Evolutionary conservation across 179 eudicot species (phyloP).

Genomic region (Heliamphora pulchella): DNA sequence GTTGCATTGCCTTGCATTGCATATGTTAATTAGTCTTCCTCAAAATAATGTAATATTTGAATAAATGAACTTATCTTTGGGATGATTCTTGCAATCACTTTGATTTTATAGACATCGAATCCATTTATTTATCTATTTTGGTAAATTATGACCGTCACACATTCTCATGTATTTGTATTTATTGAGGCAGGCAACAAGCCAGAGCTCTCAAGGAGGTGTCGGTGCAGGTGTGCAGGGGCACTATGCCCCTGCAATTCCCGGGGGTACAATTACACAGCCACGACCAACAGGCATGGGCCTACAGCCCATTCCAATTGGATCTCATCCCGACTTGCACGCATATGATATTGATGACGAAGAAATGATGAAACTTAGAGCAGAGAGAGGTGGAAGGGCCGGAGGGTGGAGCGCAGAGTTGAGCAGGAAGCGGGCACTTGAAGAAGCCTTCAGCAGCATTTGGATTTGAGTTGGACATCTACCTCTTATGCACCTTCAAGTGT

Average conservation of each 20-base stretch:
- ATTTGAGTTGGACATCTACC: neutral
- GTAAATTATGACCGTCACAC: too few species aligned
- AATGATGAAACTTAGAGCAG: conserved; percentile 56
- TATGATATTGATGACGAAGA: conserved; percentile 28
- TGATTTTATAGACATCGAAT: too few species aligned
- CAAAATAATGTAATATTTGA: too few species aligned
- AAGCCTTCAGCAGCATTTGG: conserved; percentile 70
- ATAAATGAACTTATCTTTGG: too few species aligned
- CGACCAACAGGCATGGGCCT: conserved; percentile 65
- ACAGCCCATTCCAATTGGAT: conserved; percentile 62
- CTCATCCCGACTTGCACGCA: conserved; percentile 32
- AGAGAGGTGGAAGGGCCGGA: conserved; percentile 78
- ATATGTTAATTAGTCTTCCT: too few species aligned
- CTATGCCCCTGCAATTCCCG: conserved; percentile 81
- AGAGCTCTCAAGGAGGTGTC: conserved; percentile 42
- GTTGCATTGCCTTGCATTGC: too few species aligned
- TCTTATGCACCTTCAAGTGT: neutral
- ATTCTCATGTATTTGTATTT: neutral
- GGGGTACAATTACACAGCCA: conserved; percentile 61
- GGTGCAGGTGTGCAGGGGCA: conserved; percentile 51
- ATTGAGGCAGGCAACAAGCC: conserved; percentile 37
- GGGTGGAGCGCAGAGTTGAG: conserved; percentile 77
- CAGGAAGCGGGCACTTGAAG: conserved; percentile 81
- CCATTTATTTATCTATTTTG: too few species aligned
- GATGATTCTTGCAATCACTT: too few species aligned